Evolutionary conservation across 202 grass and related monocot genomes (phyloP).

Genomic region (Panicum virgatum): DNA sequence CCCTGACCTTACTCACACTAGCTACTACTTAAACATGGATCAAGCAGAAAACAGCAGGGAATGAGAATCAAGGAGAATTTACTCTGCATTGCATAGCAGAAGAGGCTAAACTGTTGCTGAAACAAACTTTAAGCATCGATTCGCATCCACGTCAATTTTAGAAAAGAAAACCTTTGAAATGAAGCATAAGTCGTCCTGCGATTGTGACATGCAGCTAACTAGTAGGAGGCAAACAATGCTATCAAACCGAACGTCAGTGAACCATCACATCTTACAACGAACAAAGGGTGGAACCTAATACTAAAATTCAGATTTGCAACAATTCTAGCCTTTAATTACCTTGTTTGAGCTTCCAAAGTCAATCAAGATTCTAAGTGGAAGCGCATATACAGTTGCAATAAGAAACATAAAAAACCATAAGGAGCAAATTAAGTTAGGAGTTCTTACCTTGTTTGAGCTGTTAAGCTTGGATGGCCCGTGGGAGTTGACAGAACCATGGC

Average conservation of each 20-base stretch:
- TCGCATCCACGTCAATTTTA: background rate
- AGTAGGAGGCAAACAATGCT: background rate
- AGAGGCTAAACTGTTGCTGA: background rate
- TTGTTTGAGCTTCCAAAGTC: no score
- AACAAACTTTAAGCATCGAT: background rate
- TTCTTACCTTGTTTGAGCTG: slow-evolving; percentile 48
- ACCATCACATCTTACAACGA: background rate
- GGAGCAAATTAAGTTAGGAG: background rate
- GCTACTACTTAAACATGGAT: no score
- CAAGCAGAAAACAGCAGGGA: no score
- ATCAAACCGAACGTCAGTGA: background rate
- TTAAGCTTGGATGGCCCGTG: slow-evolving; percentile 15
- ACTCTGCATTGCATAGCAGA: background rate
- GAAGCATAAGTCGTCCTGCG: background rate
- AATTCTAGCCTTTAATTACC: background rate
- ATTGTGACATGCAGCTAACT: slow-evolving; percentile 29
- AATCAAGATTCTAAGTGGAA: background rate
- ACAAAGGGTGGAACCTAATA: background rate
- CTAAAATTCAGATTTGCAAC: background rate
- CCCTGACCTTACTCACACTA: no score
- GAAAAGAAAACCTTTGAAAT: slow-evolving; percentile 20
- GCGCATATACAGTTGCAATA: no score
- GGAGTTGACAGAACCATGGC: background rate
- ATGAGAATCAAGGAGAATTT: background rate
- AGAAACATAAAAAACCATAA: background rate